Base-by-base conservation (phyloP, 179 eudicot species). In the Beta lomatogona region DNA sequence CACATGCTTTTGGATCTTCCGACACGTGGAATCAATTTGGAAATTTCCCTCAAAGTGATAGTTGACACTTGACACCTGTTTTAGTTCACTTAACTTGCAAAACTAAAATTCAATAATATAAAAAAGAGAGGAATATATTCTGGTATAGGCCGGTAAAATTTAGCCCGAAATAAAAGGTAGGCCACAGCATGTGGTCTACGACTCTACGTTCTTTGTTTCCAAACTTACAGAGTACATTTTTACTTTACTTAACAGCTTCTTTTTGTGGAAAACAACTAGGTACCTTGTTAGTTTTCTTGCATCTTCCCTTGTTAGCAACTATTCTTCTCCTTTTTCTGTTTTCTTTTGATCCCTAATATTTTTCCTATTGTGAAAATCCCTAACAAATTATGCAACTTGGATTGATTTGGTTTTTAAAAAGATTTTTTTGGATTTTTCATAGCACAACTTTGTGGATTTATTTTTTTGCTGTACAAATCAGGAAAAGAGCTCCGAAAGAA, bases 91-190 rank as follows among this genome's bases (percentile, higher is more conserved):
- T 31, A 50, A 67, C 71, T 67, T 67, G 48, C 71, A 67, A 36
- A 67, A 36, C 6, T 65, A 65, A 28, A 65, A 65, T 6, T 6
- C 16, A 6, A 4, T 44, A 21, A 60, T 0, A n/a, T 60, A 0
- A 21, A 9, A 3, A 18, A 9, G 1, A 8, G 22, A 36, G 57
- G 7, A 53, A 11, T 16, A 74, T 28, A 31, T 36, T 13, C 8
- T 0, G 45, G 48, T 67, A 25, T 25, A 77, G 61, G 73, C 52
- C 64, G 71, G 60, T 60, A 50, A 77, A 53, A 14, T 68, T 9
- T 1, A 41, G 73, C 57, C 76, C 57, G 57, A 69, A 57, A 41
- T 79, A 79, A 41, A 70, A 69, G 75, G 81, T 79, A 52, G 59
- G 82, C 82, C 82, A 69, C 70, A 71, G 3, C 14, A 55, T 57